phyloP scores from a whole-genome alignment of 345 rosid species.

The Hibiscus syriacus region DNA sequence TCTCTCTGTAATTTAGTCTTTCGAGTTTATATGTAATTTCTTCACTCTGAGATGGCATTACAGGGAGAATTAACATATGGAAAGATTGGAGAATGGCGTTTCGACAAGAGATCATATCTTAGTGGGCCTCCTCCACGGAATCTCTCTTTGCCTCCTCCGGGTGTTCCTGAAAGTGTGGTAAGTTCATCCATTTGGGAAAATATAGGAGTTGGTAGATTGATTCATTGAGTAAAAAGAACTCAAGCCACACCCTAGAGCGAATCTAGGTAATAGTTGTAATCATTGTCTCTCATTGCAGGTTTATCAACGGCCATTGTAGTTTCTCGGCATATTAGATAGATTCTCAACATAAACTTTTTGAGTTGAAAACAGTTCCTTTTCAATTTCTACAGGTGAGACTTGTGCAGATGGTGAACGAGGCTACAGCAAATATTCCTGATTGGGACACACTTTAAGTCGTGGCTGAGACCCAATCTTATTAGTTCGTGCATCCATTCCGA shows the following conservation, averaged over 20 bases:
- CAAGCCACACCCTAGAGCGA: not conserved
- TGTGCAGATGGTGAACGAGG: too few relatives aligned
- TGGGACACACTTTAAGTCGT: constrained; percentile 37
- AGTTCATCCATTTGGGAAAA: constrained; percentile 11
- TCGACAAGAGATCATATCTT: constrained; percentile 69
- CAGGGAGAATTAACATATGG: too few relatives aligned
- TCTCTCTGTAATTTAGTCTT: not conserved
- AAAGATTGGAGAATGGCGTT: too few relatives aligned
- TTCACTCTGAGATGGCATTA: constrained; percentile 2
- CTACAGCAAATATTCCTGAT: constrained; percentile 54
- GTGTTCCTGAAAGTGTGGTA: constrained; percentile 81
- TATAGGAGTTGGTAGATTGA: not conserved
- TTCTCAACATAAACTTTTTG: not conserved
- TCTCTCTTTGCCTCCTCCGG: constrained; percentile 65
- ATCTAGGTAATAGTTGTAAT: not conserved
- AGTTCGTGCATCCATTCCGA: too few relatives aligned
- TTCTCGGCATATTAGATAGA: not conserved
- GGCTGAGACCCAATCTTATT: constrained; percentile 18
- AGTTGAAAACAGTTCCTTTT: not conserved
- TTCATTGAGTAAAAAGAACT: not conserved
- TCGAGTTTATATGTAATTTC: not conserved
- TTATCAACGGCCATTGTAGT: not conserved
- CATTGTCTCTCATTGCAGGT: not conserved
- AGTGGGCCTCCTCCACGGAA: constrained; percentile 64
- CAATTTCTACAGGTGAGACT: too few relatives aligned